Evolutionary conservation across 306 rosid species (phyloP).

Genomic region (Nissolia schottii): DNA sequence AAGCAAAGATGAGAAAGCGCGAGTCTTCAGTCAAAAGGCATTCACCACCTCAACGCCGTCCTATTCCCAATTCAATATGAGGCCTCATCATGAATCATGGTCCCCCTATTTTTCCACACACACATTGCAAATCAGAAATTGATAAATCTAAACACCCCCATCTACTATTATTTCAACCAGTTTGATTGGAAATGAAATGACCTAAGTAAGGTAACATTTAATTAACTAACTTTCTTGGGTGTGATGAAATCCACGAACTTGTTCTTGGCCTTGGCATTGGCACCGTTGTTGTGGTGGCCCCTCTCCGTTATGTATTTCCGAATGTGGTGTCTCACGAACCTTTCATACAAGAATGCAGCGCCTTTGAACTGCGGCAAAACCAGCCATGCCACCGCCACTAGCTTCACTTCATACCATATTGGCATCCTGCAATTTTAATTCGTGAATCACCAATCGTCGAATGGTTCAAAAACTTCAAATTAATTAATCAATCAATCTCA

Average conservation of each 20-base stretch:
- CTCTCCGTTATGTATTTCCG: slow-evolving; percentile 21
- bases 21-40: neutral
- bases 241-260: slow-evolving; percentile 37
- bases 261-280: slow-evolving; percentile 29
- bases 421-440: slow-evolving; percentile 54
- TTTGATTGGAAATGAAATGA: neutral
- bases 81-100: slow-evolving; percentile 30
- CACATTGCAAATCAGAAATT: neutral
- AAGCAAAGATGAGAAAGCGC: neutral
- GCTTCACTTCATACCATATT: slow-evolving; percentile 68
- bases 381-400: slow-evolving; percentile 73
- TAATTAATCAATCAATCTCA: neutral
- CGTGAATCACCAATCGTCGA: neutral
- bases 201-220: too few species aligned
- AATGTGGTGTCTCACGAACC: slow-evolving; percentile 55
- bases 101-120: slow-evolving; percentile 15
- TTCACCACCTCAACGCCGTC: neutral
- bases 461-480: too few species aligned
- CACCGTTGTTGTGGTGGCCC: neutral
- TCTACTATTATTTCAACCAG: neutral
- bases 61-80: neutral
- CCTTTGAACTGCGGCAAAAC: slow-evolving; percentile 89
- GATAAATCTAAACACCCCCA: neutral
- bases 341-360: slow-evolving; percentile 82
- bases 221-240: slow-evolving; percentile 44